Evolutionary conservation across 805 yeast genomes (phyloP).

Genomic region (Metschnikowia orientalis): DNA sequence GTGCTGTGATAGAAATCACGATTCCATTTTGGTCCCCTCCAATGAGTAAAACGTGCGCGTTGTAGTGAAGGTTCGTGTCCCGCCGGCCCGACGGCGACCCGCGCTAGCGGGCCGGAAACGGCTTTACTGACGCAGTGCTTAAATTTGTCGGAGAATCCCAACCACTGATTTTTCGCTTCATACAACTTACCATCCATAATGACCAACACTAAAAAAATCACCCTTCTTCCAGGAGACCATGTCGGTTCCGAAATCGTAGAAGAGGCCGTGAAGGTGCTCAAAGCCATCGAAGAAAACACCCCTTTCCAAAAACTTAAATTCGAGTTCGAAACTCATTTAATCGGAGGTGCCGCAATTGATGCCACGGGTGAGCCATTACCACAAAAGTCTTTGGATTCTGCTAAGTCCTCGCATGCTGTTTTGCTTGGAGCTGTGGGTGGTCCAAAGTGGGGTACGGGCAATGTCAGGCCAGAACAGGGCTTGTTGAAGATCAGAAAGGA

Average conservation of each 20-base stretch:
- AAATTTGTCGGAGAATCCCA: no score
- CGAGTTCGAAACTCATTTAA: slow-evolving; percentile 75
- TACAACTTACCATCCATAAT: slow-evolving; percentile 2
- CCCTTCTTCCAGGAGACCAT: slow-evolving; percentile 94
- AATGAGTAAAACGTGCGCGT: no score
- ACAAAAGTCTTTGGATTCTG: slow-evolving; percentile 74
- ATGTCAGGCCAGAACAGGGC: slow-evolving; percentile 97
- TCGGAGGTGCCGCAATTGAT: slow-evolving; percentile 98
- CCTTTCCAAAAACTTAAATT: slow-evolving; percentile 49
- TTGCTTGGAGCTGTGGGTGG: slow-evolving; percentile 98
- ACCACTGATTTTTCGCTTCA: slow-evolving; percentile 4
- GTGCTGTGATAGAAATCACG: no score
- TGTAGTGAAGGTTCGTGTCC: no score
- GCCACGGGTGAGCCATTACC: slow-evolving; percentile 92
- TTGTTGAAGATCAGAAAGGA: slow-evolving; percentile 91
- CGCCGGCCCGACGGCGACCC: no score
- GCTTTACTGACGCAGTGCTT: no score
- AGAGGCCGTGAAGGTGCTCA: slow-evolving; percentile 89
- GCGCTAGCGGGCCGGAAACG: no score
- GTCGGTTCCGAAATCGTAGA: slow-evolving; percentile 87
- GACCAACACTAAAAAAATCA: slow-evolving; percentile 57
- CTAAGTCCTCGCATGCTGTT: slow-evolving; percentile 91
- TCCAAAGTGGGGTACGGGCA: slow-evolving; percentile 98
- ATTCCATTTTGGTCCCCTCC: no score
- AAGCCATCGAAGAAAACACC: slow-evolving; percentile 59